phyloP scores from a whole-genome alignment of 164 flowering plant genomes.

The Pachysandra terminalis region DNA sequence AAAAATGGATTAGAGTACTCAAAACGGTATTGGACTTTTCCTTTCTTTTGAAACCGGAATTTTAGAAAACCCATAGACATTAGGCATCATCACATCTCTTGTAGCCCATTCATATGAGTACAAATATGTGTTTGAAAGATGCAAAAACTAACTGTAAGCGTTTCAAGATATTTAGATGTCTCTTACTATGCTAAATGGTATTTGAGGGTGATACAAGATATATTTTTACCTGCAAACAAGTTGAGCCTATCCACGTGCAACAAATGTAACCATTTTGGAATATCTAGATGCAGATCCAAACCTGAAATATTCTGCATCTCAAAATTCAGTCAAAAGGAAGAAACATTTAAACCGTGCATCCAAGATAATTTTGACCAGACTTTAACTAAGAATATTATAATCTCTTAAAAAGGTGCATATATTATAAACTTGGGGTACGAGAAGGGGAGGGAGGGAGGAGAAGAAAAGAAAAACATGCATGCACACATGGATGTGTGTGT shows the following conservation, averaged over 20 bases:
- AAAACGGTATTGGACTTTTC: neutral
- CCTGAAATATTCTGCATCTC: conserved; percentile 68
- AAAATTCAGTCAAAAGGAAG: conserved; percentile 18
- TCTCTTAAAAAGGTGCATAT: too few relatives aligned
- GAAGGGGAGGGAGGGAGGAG: too few relatives aligned
- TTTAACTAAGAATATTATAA: too few relatives aligned
- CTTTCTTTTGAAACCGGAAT: too few relatives aligned
- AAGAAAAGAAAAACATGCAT: too few relatives aligned
- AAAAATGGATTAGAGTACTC: neutral
- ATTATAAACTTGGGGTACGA: too few relatives aligned
- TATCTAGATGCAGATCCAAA: conserved; percentile 54
- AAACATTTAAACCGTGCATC: neutral
- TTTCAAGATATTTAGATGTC: too few relatives aligned
- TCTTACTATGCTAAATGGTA: neutral
- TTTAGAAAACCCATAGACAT: neutral
- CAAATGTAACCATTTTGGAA: conserved; percentile 58
- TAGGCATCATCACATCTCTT: neutral
- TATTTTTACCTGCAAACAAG: conserved; percentile 53
- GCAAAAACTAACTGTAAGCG: neutral
- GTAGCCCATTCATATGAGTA: neutral
- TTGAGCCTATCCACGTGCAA: conserved; percentile 59
- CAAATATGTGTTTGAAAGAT: too few relatives aligned
- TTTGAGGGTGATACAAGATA: neutral
- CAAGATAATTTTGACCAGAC: too few relatives aligned
- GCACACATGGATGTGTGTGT: too few relatives aligned